Evolutionary conservation across 805 yeast genomes (phyloP).

Genomic region (Schwanniomyces yamadae): DNA sequence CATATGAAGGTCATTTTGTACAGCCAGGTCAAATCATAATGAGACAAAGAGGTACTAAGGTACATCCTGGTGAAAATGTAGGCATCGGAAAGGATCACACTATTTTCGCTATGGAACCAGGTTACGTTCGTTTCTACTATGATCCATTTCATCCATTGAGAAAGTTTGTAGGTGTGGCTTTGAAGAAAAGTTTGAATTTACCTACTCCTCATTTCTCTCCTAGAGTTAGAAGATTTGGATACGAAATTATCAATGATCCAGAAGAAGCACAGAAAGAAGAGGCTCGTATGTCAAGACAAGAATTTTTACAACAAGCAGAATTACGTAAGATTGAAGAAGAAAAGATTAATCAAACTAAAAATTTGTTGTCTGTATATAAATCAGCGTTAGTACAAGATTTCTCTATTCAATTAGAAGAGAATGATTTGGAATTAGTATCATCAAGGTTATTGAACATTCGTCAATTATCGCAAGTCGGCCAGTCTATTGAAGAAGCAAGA

Average conservation of each 20-base stretch:
- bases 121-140: constrained; percentile 83
- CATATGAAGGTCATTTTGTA: constrained; percentile 73
- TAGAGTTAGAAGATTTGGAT: constrained; percentile 80
- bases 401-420: constrained; percentile 23
- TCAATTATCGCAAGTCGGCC: constrained; percentile 50
- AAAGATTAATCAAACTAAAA: constrained; percentile 42
- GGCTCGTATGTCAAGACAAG: constrained; percentile 64
- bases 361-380: constrained; percentile 12
- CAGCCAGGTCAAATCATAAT: constrained; percentile 81
- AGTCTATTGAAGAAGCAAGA: constrained; percentile 53
- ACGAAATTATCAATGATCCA: constrained; percentile 49
- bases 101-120: constrained; percentile 86
- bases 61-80: constrained; percentile 91
- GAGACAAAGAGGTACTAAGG: constrained; percentile 93
- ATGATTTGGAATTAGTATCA: constrained; percentile 23
- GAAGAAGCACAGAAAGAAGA: constrained; percentile 58
- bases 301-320: constrained; percentile 54
- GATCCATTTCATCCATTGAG: constrained; percentile 97
- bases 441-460: constrained; percentile 55
- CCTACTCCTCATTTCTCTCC: constrained; percentile 95
- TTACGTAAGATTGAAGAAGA: constrained; percentile 39
- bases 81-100: constrained; percentile 94
- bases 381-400: constrained; percentile 22
- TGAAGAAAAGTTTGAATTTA: constrained; percentile 57
- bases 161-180: constrained; percentile 84